phyloP scores from a whole-genome alignment of 352 stramenopile species.

The Pythium insidiosum region DNA sequence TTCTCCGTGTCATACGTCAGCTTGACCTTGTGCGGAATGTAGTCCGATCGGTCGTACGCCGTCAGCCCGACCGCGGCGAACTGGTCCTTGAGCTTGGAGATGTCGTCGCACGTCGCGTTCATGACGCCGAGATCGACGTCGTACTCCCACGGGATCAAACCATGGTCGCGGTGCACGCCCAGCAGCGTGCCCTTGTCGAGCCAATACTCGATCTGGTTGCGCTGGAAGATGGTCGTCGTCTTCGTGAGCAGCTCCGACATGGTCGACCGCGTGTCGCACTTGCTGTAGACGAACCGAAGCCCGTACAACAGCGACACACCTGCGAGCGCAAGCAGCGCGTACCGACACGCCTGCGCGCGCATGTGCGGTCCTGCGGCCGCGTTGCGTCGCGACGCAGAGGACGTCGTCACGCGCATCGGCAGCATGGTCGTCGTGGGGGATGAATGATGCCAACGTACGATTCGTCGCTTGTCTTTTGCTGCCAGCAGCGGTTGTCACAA shows the following conservation, averaged over 20 bases:
- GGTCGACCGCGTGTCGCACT: conserved; percentile 65
- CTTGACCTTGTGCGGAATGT: conserved; percentile 77
- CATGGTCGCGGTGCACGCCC: conserved; percentile 55
- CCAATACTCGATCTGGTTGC: conserved; percentile 72
- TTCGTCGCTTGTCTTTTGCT: too few relatives aligned
- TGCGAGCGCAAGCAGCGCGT: conserved; percentile 22
- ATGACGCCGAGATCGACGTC: conserved; percentile 76
- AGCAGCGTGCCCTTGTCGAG: conserved; percentile 76
- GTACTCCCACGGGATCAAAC: conserved; percentile 76
- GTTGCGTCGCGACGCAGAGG: not conserved
- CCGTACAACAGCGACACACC: conserved; percentile 20
- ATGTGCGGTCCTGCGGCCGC: not conserved
- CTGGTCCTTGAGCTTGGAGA: conserved; percentile 59
- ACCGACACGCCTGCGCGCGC: conserved; percentile 17
- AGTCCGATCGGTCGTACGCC: conserved; percentile 58
- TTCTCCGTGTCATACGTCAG: conserved; percentile 82
- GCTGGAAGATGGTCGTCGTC: conserved; percentile 50
- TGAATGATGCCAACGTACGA: too few relatives aligned
- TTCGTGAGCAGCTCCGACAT: conserved; percentile 66
- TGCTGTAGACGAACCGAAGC: conserved; percentile 55
- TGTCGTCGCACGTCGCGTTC: conserved; percentile 58
- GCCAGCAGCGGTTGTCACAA: too few relatives aligned
- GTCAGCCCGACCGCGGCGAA: conserved; percentile 51
- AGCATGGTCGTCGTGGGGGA: conserved; percentile 5
- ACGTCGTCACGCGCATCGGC: conserved; percentile 5